A percentile compares a stretch with the other conserved stretches of the same genome.
Evolutionary conservation across 2,329 filamentous ascomycete genomes (phyloP).

Genomic region (Tolypocladium ovalisporum): DNA sequence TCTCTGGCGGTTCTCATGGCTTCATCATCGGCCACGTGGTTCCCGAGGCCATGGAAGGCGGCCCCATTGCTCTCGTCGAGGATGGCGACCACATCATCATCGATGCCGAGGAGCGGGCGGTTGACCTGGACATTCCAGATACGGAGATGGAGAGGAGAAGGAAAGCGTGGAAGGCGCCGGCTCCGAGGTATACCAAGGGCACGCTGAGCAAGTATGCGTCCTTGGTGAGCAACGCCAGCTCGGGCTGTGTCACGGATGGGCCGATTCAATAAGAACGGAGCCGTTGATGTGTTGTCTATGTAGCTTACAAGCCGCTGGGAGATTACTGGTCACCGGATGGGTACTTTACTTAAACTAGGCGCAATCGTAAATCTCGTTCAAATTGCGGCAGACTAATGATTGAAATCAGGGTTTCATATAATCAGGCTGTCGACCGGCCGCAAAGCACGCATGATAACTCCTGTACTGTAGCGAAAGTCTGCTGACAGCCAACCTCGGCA

Average conservation of each 20-base stretch:
- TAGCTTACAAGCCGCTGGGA: background rate
- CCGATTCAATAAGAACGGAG: slow-evolving; percentile 7
- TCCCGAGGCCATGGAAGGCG: slow-evolving; percentile 76
- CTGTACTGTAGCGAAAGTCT: background rate
- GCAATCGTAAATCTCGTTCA: background rate
- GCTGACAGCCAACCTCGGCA: too few species aligned
- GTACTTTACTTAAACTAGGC: background rate
- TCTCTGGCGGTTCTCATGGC: slow-evolving; percentile 73
- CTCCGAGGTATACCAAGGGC: slow-evolving; percentile 47
- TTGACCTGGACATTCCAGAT: slow-evolving; percentile 56
- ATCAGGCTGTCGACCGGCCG: background rate
- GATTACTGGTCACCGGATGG: background rate
- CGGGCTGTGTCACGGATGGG: slow-evolving; percentile 47
- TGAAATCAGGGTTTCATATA: background rate
- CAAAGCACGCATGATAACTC: background rate
- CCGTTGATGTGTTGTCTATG: background rate
- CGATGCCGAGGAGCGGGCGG: slow-evolving; percentile 63
- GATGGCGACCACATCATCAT: slow-evolving; percentile 76
- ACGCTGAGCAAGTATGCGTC: slow-evolving; percentile 61
- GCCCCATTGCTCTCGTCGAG: slow-evolving; percentile 71
- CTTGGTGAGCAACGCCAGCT: slow-evolving; percentile 46
- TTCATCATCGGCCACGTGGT: slow-evolving; percentile 85
- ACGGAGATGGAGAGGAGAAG: slow-evolving; percentile 50
- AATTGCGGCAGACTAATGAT: background rate
- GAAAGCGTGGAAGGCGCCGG: slow-evolving; percentile 51